Conservation (phyloP, 768 basidiomycete genomes). For the Pisolithus microcarpus region DNA sequence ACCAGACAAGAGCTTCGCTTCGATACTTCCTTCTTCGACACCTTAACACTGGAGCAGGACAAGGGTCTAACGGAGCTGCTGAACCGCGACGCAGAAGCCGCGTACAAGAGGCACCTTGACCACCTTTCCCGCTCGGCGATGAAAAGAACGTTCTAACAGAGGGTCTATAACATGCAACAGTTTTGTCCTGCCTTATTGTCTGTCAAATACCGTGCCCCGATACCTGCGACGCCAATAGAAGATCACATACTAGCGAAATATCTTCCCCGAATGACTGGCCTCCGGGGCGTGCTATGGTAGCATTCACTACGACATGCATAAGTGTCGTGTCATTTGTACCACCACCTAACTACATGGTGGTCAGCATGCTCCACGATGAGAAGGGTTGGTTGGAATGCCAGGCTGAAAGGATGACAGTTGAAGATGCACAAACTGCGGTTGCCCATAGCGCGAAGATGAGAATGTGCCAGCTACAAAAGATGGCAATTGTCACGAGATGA, state of each 20-base stretch:
- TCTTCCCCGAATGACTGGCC: too few species aligned
- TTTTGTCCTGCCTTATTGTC: not conserved
- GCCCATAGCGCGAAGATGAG: constrained; percentile 57
- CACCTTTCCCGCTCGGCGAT: not conserved
- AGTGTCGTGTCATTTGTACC: not conserved
- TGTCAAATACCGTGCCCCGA: too few species aligned
- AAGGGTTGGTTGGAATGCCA: constrained; percentile 44
- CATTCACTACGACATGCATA: not conserved
- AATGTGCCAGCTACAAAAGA: constrained; percentile 36
- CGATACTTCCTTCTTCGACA: not conserved
- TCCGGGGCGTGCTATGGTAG: too few species aligned
- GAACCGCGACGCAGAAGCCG: not conserved
- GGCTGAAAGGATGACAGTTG: constrained; percentile 36
- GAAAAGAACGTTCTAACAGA: not conserved
- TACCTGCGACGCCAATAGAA: too few species aligned
- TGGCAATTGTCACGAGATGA: not conserved
- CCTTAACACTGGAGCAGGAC: not conserved
- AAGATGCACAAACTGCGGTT: constrained; percentile 43
- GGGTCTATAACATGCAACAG: not conserved
- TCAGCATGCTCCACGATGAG: constrained; percentile 48
- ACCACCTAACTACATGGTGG: not conserved
- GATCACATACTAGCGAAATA: too few species aligned
- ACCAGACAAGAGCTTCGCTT: not conserved
- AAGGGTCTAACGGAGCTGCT: not conserved
- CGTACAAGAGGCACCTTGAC: not conserved